These are phyloP conservation scores for Globisporangium acanthophoron DNA, from an alignment of 352 stramenopile species.

Conservation along the genomic window DNA sequence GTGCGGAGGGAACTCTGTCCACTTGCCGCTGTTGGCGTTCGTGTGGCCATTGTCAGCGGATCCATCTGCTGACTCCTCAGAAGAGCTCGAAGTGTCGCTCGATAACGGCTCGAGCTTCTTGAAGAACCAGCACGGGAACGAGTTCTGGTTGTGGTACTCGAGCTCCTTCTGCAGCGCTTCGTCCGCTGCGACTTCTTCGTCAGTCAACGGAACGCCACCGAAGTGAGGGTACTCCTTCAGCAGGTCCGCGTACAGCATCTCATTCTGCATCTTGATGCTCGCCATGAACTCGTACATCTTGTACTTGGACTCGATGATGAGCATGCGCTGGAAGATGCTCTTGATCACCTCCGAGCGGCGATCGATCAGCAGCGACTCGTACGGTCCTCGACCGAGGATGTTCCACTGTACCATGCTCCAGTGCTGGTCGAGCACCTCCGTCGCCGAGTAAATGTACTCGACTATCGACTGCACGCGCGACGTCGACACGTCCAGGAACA, in stretches of 20 bases:
- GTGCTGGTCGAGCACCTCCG: constrained; percentile 76
- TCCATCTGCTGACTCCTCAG: neutral
- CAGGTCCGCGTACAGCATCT: constrained; percentile 74
- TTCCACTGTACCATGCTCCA: constrained; percentile 88
- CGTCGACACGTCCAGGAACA: constrained; percentile 72
- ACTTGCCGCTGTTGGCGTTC: constrained; percentile 27
- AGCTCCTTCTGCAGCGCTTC: constrained; percentile 32
- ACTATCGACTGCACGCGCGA: constrained; percentile 65
- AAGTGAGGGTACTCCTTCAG: constrained; percentile 44
- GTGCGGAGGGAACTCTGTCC: constrained; percentile 75
- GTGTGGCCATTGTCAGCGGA: neutral
- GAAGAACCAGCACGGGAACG: constrained; percentile 83
- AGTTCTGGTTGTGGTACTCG: constrained; percentile 40
- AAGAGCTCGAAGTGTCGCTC: neutral
- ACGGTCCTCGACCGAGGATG: constrained; percentile 69
- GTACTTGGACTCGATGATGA: constrained; percentile 64
- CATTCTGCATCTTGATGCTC: constrained; percentile 79
- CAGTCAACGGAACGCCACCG: constrained; percentile 38
- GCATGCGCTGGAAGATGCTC: constrained; percentile 68
- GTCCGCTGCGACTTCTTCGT: constrained; percentile 37
- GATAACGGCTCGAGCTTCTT: constrained; percentile 36
- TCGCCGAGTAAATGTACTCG: constrained; percentile 82
- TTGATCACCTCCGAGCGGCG: constrained; percentile 58
- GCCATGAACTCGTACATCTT: constrained; percentile 84
- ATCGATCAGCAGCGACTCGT: constrained; percentile 62